These are phyloP conservation scores for Mycena polygramma DNA, from an alignment of 768 basidiomycete species.

Conservation along the genomic window DNA sequence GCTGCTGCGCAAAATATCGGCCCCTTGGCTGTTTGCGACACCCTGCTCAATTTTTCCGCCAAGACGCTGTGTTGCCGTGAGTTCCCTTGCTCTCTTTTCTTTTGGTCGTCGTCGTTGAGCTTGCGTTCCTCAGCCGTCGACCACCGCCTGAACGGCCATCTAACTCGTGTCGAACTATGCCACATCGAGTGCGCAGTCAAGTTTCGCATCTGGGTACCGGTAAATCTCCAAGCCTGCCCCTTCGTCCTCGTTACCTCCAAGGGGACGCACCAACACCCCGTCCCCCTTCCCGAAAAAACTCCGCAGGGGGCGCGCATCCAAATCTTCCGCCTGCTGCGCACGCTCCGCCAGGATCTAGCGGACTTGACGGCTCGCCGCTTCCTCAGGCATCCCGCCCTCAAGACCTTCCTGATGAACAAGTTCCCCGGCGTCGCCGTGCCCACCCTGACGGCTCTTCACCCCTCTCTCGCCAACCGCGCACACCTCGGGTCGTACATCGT, in stretches of 20 bases:
- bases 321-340: not conserved
- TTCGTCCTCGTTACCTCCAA: not conserved
- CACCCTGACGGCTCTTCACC: not conserved
- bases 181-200: not conserved
- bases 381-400: not conserved
- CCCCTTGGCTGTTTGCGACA: not conserved
- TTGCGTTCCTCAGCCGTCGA: not conserved
- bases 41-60: not conserved
- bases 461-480: slow-evolving; percentile 2
- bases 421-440: not conserved
- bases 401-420: not conserved
- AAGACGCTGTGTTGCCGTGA: not conserved
- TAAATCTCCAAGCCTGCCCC: not conserved
- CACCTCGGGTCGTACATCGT: not conserved
- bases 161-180: not conserved
- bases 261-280: not conserved
- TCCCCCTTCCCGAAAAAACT: slow-evolving; percentile 1
- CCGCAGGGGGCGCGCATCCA: not conserved
- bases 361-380: slow-evolving; percentile 4
- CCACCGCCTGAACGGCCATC: not conserved
- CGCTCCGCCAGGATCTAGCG: not conserved
- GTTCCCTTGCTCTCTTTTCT: not conserved
- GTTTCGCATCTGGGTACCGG: not conserved
- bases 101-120: not conserved
- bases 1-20: not conserved